Evolutionary conservation across 192 early-diverging fungal species (phyloP), one percentile per base, ranked within the genome.

Genomic region (Coemansia sp.): DNA sequence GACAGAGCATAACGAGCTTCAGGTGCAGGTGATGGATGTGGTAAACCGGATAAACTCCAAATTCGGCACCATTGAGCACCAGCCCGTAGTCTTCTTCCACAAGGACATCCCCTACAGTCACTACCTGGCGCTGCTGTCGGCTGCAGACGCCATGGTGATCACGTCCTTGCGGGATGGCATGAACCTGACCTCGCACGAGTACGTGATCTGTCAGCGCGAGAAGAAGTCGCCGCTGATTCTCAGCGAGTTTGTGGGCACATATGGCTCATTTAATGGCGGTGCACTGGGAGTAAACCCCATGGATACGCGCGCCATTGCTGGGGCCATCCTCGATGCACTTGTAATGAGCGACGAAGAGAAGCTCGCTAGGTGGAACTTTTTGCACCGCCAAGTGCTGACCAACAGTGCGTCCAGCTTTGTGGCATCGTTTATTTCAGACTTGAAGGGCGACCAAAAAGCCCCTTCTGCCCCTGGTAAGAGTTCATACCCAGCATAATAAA

Each of bases 211-310:
- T 64, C 94, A 97, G 62, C 83, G 89, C 48, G 87, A 88, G 43
- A 88, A 84, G 39, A 79, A 85, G 47, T 86, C 85, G 16, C 88
- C 92, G 7, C 72, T 97, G 56, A 87, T 98, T 46, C 81, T 98
- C 9, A 93, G 91, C 62, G 96, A 98, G 83, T 98, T 98, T 82
- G 90, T 94, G 16, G 96, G 96, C 31, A 96, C 94, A 0, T 93
- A 92, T 51, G 94, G 94, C 41, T 86, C 87, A 11, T 83, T 96
- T 23, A 88, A 89, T 38, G 90, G 89, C 16, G 85, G 82, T 2
- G 88, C 88, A 31, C 67, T 93, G 16, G 79, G 91, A 11, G 90
- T 98, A n/a, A 98, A 98, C 67, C 96, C 96, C 15, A 97, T 94
- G 94, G 93, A 98, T 70, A 90, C 87, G 40, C 62, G 76, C 69